phyloP scores from a whole-genome alignment of 768 basidiomycete species.

The Termitomyces sp. region DNA sequence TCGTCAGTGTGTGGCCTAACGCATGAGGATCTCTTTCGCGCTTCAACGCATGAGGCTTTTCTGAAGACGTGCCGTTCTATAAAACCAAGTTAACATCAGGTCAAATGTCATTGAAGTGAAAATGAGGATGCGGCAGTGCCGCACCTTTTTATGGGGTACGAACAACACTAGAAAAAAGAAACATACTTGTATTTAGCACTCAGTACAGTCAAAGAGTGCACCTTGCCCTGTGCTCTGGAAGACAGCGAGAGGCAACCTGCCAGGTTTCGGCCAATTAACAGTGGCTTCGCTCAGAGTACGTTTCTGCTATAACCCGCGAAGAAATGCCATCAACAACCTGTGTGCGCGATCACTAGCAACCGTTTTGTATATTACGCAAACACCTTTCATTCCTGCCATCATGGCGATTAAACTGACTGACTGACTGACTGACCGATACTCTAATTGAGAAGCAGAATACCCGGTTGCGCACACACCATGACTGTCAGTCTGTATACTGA shows the following conservation, averaged over 20 bases:
- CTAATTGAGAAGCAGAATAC: neutral
- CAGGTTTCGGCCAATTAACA: neutral
- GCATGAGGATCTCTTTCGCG: neutral
- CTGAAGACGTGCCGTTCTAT: neutral
- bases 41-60: neutral
- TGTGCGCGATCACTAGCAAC: conserved; percentile 4
- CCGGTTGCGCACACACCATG: conserved; percentile 5
- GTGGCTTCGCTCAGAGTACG: neutral
- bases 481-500: conserved; percentile 13
- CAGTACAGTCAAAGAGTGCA: no score
- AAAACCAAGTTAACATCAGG: conserved; percentile 1
- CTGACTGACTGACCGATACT: neutral
- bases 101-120: neutral
- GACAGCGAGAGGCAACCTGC: neutral
- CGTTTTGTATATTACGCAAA: neutral
- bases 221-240: neutral
- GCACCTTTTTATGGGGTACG: neutral
- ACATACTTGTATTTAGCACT: neutral
- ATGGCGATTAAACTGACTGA: neutral
- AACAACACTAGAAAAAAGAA: neutral
- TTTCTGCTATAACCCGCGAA: conserved; percentile 3
- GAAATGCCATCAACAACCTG: neutral
- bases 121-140: neutral
- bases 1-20: neutral
- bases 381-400: neutral